A percentile compares a stretch with the other conserved stretches of the same genome.
Conservation (phyloP, 2,329 filamentous ascomycete genomes). For the Botrytis tulipae region DNA sequence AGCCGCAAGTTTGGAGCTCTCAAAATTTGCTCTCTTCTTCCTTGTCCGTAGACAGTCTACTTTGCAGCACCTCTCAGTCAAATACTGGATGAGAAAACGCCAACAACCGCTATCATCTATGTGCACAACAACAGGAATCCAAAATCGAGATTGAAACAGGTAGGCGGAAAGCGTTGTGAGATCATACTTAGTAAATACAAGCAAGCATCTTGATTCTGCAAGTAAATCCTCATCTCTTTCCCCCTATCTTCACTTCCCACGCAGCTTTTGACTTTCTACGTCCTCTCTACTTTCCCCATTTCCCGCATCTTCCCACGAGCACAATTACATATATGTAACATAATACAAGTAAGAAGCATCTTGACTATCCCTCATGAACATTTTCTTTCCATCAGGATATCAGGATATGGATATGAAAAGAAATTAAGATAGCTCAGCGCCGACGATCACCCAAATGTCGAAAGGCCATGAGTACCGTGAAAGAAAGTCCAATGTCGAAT, state of each 20-base stretch:
- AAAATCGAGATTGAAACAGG: no score
- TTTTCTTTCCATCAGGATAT: not conserved
- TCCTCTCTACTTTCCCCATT: not conserved
- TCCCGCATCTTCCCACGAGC: no score
- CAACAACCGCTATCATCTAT: not conserved
- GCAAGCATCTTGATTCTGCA: not conserved
- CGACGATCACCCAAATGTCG: not conserved
- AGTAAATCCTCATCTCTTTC: not conserved
- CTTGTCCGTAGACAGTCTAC: not conserved
- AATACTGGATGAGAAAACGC: not conserved
- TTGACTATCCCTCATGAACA: not conserved
- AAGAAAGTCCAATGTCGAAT: not conserved
- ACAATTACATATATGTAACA: no score
- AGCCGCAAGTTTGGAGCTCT: not conserved
- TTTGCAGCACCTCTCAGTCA: not conserved
- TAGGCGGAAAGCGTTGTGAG: not conserved
- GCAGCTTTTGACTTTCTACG: not conserved
- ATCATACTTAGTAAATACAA: not conserved
- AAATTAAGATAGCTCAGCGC: not conserved
- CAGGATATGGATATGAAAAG: not conserved
- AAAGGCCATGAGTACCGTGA: not conserved
- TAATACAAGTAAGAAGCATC: not conserved
- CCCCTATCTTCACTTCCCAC: not conserved
- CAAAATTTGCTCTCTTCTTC: not conserved
- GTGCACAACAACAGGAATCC: rapidly evolving